A percentile compares a stretch with the other conserved stretches of the same genome.
Conservation (phyloP, 1,139 yeast genomes). For the Kodamaea sp. region DNA sequence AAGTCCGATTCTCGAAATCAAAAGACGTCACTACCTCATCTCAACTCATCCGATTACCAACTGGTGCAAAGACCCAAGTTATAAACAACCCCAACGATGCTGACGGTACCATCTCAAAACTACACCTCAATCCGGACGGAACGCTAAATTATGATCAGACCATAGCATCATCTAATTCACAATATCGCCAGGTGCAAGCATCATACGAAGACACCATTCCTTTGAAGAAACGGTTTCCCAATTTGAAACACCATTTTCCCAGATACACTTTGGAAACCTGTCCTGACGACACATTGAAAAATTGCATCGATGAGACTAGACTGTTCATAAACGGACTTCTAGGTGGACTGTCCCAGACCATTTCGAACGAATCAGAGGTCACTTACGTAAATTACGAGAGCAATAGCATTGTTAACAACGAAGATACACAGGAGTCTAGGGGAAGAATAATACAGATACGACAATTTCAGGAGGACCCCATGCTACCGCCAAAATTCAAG, state of each 20-base stretch:
- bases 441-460: slow-evolving; percentile 33
- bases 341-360: slow-evolving; percentile 18
- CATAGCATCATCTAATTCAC: slow-evolving; percentile 20
- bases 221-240: slow-evolving; percentile 39
- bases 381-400: slow-evolving; percentile 25
- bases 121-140: slow-evolving; percentile 31
- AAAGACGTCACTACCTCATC: slow-evolving; percentile 1
- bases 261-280: slow-evolving; percentile 27
- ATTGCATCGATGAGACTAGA: slow-evolving; percentile 33
- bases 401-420: slow-evolving; percentile 13
- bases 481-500: slow-evolving; percentile 80
- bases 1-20: slow-evolving; percentile 1
- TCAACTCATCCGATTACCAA: slow-evolving; percentile 5
- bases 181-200: slow-evolving; percentile 21
- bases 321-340: slow-evolving; percentile 26
- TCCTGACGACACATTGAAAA: slow-evolving; percentile 29
- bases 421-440: slow-evolving; percentile 14
- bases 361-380: slow-evolving; percentile 9
- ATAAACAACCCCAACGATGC: slow-evolving; percentile 2
- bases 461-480: slow-evolving; percentile 67
- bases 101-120: slow-evolving; percentile 13
- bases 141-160: slow-evolving; percentile 30
- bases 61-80: background rate
- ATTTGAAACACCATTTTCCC: slow-evolving; percentile 44
- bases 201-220: slow-evolving; percentile 45